phyloP scores from a whole-genome alignment of 2,329 filamentous ascomycete genomes.

The Talaromyces islandicus region DNA sequence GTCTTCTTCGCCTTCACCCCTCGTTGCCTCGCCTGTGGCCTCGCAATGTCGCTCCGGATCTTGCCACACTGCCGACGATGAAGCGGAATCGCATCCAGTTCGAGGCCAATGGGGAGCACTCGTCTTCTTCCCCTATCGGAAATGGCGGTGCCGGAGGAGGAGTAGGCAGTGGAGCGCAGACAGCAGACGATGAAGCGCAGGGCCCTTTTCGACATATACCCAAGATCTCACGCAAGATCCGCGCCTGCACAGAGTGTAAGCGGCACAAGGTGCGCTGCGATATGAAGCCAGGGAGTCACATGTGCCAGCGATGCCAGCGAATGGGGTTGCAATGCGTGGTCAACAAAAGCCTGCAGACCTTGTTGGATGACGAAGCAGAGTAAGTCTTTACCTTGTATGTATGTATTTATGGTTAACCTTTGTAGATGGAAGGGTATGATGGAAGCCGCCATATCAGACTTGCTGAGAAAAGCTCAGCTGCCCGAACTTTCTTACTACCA shows the following conservation, averaged over 20 bases:
- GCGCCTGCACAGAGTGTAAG: conserved; percentile 49
- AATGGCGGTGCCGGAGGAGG: conserved; percentile 8
- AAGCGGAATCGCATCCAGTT: conserved; percentile 35
- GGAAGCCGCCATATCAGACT: conserved; percentile 32
- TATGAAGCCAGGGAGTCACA: conserved; percentile 44
- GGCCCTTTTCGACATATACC: conserved; percentile 24
- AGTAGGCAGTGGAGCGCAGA: conserved; percentile 12
- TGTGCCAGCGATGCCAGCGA: conserved; percentile 46
- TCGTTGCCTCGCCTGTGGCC: neutral
- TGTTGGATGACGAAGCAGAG: conserved; percentile 45
- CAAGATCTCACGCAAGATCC: conserved; percentile 40
- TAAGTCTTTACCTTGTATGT: conserved; percentile 17
- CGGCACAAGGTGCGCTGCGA: conserved; percentile 52
- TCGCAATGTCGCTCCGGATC: neutral
- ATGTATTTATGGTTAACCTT: conserved; percentile 14
- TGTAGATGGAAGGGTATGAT: conserved; percentile 34
- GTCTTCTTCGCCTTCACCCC: neutral
- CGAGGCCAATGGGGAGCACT: conserved; percentile 30
- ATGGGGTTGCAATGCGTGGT: conserved; percentile 46
- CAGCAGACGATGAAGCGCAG: conserved; percentile 24
- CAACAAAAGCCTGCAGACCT: conserved; percentile 47
- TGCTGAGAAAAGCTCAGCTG: conserved; percentile 30
- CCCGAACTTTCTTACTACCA: conserved; percentile 35
- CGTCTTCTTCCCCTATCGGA: conserved; percentile 26
- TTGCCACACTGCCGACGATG: conserved; percentile 18